Conservation (phyloP, 768 basidiomycete genomes). For the Boletus fagicola region DNA sequence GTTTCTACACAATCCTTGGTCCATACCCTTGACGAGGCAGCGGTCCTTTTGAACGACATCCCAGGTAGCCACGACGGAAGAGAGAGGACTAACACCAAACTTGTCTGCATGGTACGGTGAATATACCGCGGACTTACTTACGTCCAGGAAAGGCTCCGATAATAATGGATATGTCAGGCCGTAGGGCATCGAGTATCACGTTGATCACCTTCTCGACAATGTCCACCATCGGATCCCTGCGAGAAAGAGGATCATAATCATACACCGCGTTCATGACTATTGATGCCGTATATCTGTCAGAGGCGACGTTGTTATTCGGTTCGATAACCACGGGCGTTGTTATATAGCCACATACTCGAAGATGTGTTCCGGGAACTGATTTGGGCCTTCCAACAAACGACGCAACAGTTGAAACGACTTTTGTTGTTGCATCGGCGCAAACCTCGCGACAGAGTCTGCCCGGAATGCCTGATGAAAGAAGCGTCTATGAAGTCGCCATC, state of each 20-base stretch:
- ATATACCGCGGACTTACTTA: slow-evolving; percentile 1
- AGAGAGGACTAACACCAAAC: background rate
- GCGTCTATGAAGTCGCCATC: slow-evolving; percentile 31
- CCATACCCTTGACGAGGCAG: background rate
- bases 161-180: slow-evolving; percentile 8
- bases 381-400: slow-evolving; percentile 32
- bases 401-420: slow-evolving; percentile 30
- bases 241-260: slow-evolving; percentile 16
- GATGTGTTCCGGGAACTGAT: slow-evolving; percentile 31
- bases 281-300: slow-evolving; percentile 14
- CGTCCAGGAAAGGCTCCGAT: slow-evolving; percentile 14
- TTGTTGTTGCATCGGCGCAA: slow-evolving; percentile 29
- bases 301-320: background rate
- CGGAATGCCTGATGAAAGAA: slow-evolving; percentile 26
- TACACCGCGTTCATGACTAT: slow-evolving; percentile 12
- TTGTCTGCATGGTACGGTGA: background rate
- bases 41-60: slow-evolving; percentile 10
- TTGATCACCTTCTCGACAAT: slow-evolving; percentile 8
- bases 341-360: slow-evolving; percentile 22
- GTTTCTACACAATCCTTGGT: slow-evolving; percentile 10
- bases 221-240: slow-evolving; percentile 8
- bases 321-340: background rate
- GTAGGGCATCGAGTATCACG: slow-evolving; percentile 4
- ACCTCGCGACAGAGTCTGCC: slow-evolving; percentile 14
- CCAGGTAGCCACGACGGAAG: slow-evolving; percentile 16